Base-by-base conservation (phyloP, 2,329 filamentous ascomycete genomes). In the Alternaria ethzedia region DNA sequence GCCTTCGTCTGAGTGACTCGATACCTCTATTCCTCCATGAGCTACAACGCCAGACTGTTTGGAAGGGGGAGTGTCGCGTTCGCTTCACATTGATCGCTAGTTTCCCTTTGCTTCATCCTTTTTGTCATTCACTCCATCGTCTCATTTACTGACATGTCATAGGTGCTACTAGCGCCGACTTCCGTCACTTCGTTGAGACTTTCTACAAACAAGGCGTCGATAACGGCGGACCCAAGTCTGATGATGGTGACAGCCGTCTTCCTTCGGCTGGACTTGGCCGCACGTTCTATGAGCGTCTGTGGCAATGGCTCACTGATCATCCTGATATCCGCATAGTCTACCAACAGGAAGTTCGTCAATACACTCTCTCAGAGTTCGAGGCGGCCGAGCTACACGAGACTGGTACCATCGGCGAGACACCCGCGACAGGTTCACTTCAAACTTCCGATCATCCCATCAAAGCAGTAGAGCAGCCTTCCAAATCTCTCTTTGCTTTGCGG, bases 301-400 rank as follows among this genome's bases (percentile, higher is more conserved):
- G 88, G 86, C 78, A 79, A 36, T 89, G 87, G 87, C 79, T 90
- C 54, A 83, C 78, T 11, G 78, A 78, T 47, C 84, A 89, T 69
- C 82, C 84, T 1, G 88, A 90, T 64, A 82, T 90, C 47, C 85
- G 82, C 4, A 82, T 89, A 30, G 81, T 85, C 23, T 76, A 82
- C 25, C 77, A 84, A 54, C 76, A 79, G 23, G 80, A 83, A 66
- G 61, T 68, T 57, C 61, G 68, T 57, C 61, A 64, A 4, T 70
- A 76, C 17, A 73, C 72, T 10, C 71, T 79, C 10, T 52, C 70
- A 1, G 74, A 78, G 26, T 78, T 80, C 28, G 74, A 79, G 62
- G 70, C 68, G 20, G 68, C 74, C 6, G 78, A 80, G 55, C 20
- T 51, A 11, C 51, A 69, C 52, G 69, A 69, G 15, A 56, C 60